A percentile compares a stretch with the other conserved stretches of the same genome.
phyloP scores from a whole-genome alignment of 1,139 yeast species.

The Trichomonascaceae sp. region DNA sequence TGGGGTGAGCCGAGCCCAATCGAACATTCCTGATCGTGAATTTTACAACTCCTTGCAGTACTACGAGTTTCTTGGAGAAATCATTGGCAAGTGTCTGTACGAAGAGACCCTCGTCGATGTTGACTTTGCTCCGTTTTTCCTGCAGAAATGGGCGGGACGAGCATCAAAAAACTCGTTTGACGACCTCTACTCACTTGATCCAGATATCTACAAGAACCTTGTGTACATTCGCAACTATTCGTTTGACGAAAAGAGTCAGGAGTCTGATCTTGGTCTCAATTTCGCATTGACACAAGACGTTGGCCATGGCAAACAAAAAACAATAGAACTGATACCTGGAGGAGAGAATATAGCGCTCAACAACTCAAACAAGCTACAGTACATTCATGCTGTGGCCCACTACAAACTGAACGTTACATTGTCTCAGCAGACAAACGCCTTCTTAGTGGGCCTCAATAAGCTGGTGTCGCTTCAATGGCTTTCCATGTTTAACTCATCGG shows the following conservation, averaged over 20 bases:
- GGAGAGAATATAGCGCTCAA: slow-evolving; percentile 49
- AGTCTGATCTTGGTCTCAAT: slow-evolving; percentile 37
- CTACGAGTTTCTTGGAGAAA: slow-evolving; percentile 57
- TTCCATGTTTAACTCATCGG: slow-evolving; percentile 70
- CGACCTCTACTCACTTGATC: slow-evolving; percentile 63
- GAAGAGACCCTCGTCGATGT: slow-evolving; percentile 73
- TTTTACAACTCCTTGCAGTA: slow-evolving; percentile 29
- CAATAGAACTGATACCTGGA: slow-evolving; percentile 46
- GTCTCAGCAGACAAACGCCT: slow-evolving; percentile 45
- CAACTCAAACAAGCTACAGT: slow-evolving; percentile 51
- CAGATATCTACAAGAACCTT: slow-evolving; percentile 50
- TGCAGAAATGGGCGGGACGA: slow-evolving; percentile 52
- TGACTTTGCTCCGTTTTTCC: slow-evolving; percentile 75
- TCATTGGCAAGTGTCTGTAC: slow-evolving; percentile 84
- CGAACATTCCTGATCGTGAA: slow-evolving; percentile 15
- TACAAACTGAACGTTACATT: slow-evolving; percentile 61
- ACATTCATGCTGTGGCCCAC: slow-evolving; percentile 66
- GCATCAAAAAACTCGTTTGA: slow-evolving; percentile 47
- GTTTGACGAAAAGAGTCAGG: slow-evolving; percentile 44
- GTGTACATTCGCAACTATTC: slow-evolving; percentile 47
- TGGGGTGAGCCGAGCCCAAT: slow-evolving; percentile 17
- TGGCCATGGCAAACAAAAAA: slow-evolving; percentile 26
- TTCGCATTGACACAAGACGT: slow-evolving; percentile 47
- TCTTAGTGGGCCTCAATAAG: slow-evolving; percentile 57
- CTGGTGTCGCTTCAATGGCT: slow-evolving; percentile 67